phyloP scores from a whole-genome alignment of 805 yeast species.

The Candida ponderosae region DNA sequence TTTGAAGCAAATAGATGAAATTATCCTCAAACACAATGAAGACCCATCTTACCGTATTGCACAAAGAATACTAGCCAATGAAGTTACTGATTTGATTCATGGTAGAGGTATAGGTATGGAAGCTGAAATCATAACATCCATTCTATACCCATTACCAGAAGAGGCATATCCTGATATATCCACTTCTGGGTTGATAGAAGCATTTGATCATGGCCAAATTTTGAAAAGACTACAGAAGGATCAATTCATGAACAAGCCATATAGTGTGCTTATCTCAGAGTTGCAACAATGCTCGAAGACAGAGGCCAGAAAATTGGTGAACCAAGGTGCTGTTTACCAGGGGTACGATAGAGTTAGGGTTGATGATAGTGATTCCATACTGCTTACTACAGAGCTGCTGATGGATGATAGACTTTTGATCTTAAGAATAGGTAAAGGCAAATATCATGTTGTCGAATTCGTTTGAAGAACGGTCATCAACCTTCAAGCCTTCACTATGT shows the following conservation, averaged over 20 bases:
- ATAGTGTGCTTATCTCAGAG: slow-evolving; percentile 45
- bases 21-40: slow-evolving; percentile 42
- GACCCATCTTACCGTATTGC: slow-evolving; percentile 65
- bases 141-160: slow-evolving; percentile 54
- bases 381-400: slow-evolving; percentile 40
- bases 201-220: slow-evolving; percentile 54
- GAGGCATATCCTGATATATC: slow-evolving; percentile 38
- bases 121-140: slow-evolving; percentile 59
- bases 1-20: slow-evolving; percentile 40
- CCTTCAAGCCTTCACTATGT: too few relatives aligned
- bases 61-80: slow-evolving; percentile 72
- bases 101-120: slow-evolving; percentile 70
- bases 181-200: slow-evolving; percentile 41
- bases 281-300: slow-evolving; percentile 41
- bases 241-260: slow-evolving; percentile 30
- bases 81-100: slow-evolving; percentile 81
- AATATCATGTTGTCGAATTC: slow-evolving; percentile 46
- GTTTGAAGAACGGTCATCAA: too few relatives aligned
- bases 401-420: slow-evolving; percentile 55
- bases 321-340: slow-evolving; percentile 64
- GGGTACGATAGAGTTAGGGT: slow-evolving; percentile 54
- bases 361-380: slow-evolving; percentile 40
- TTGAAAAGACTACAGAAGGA: slow-evolving; percentile 28
- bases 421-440: slow-evolving; percentile 68
- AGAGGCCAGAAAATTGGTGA: slow-evolving; percentile 55